Evolutionary conservation across 1,284 basidiomycete species (phyloP).

Genomic region (Schizophyllum commune): DNA sequence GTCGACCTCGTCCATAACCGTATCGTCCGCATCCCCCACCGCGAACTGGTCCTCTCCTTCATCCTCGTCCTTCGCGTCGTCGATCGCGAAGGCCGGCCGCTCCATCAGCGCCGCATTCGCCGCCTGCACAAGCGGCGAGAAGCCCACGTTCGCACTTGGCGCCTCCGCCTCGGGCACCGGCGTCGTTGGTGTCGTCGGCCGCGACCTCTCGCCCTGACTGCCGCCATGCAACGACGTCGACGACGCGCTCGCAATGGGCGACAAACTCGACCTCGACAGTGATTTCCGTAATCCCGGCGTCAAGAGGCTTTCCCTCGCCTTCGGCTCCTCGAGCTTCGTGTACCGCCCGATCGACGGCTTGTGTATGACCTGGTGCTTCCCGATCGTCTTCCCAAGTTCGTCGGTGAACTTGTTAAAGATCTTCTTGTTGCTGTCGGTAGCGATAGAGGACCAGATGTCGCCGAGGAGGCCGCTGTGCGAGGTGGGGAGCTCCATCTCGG

Average conservation of each 20-base stretch:
- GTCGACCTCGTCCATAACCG: constrained; percentile 88
- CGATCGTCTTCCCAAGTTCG: constrained; percentile 88
- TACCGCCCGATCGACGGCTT: constrained; percentile 82
- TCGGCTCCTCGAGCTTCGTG: constrained; percentile 77
- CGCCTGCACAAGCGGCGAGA: constrained; percentile 64
- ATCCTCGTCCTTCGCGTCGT: constrained; percentile 81
- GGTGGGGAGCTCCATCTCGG: constrained; percentile 53
- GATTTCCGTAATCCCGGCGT: constrained; percentile 58
- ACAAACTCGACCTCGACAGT: constrained; percentile 46
- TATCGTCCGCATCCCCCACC: constrained; percentile 49
- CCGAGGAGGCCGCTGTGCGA: constrained; percentile 64
- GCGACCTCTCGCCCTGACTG: background rate
- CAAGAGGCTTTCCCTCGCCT: constrained; percentile 81
- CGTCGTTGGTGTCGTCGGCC: constrained; percentile 16
- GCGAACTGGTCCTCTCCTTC: constrained; percentile 65
- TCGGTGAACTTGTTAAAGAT: constrained; percentile 85
- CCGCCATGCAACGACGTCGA: background rate
- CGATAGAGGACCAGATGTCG: constrained; percentile 81
- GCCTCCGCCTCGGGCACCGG: constrained; percentile 15
- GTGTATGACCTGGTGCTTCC: constrained; percentile 79
- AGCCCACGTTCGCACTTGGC: constrained; percentile 30
- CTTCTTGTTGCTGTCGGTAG: constrained; percentile 83
- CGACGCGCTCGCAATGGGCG: constrained; percentile 13
- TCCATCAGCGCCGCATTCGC: constrained; percentile 84
- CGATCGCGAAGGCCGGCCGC: constrained; percentile 88